phyloP scores from a whole-genome alignment of 306 rosid genomes.

The Herpetospermum pedunculosum region DNA sequence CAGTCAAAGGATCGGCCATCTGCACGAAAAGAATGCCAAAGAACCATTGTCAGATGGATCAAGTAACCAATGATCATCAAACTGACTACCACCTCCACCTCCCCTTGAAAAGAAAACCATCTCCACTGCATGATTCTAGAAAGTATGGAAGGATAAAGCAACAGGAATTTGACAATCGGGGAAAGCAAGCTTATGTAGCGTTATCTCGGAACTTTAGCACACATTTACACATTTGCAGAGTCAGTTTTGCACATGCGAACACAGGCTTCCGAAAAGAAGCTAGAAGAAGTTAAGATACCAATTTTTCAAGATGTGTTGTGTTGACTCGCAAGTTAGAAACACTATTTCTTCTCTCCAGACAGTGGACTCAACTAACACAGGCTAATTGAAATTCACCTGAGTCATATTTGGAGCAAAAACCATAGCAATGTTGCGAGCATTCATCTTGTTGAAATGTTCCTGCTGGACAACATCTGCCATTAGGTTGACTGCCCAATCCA shows the following conservation, averaged over 20 bases:
- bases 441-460: conserved; percentile 80
- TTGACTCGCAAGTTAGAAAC: neutral
- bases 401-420: conserved; percentile 99
- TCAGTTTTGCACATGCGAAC: neutral
- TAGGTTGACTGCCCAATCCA: conserved; percentile 87
- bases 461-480: conserved; percentile 86
- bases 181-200: neutral
- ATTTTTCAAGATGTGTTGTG: neutral
- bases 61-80: neutral
- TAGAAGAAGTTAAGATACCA: neutral
- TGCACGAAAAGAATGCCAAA: conserved; percentile 21
- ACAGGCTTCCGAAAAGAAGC: neutral
- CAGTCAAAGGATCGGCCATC: conserved; percentile 87
- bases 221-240: neutral
- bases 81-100: neutral
- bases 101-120: neutral
- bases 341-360: neutral
- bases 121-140: neutral
- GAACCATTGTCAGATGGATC: conserved; percentile 1
- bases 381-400: conserved; percentile 30
- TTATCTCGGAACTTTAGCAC: neutral
- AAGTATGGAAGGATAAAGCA: neutral
- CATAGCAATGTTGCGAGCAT: conserved; percentile 76
- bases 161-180: neutral
- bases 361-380: neutral